A percentile compares a stretch with the other conserved stretches of the same genome.
These are phyloP conservation scores for Barnettozyma siamensis DNA, from an alignment of 805 yeast genomes.

Conservation along the genomic window DNA sequence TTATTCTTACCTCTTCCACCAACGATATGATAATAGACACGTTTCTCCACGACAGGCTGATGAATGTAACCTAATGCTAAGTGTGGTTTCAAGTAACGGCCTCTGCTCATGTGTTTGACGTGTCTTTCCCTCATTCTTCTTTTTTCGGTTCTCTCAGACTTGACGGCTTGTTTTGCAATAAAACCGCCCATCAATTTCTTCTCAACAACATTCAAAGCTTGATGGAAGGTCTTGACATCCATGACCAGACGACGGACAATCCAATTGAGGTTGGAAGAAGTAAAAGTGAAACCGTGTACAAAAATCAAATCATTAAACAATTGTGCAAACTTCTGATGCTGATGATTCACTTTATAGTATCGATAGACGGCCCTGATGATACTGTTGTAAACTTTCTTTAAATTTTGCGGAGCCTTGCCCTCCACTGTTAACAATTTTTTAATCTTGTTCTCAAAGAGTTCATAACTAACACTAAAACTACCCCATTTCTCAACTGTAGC, in stretches of 20 bases:
- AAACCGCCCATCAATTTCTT: constrained; percentile 33
- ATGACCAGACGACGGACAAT: constrained; percentile 24
- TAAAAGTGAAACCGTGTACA: constrained; percentile 24
- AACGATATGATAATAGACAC: constrained; percentile 22
- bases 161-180: constrained; percentile 16
- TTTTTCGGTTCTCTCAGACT: constrained; percentile 9
- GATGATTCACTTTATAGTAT: constrained; percentile 5
- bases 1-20: constrained; percentile 7
- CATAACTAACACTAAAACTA: constrained; percentile 27
- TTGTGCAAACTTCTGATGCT: constrained; percentile 6
- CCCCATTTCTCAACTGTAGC: constrained; percentile 25
- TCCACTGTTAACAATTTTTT: constrained; percentile 12
- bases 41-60: constrained; percentile 18
- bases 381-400: constrained; percentile 22
- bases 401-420: constrained; percentile 17
- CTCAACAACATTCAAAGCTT: constrained; percentile 27
- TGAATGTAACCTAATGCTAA: constrained; percentile 25
- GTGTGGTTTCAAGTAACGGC: constrained; percentile 21
- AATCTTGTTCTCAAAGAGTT: constrained; percentile 17
- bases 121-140: constrained; percentile 13
- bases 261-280: constrained; percentile 29
- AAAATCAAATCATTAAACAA: constrained; percentile 21
- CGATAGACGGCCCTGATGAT: constrained; percentile 12
- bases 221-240: constrained; percentile 24
- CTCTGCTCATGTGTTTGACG: constrained; percentile 21